Evolutionary conservation across 768 basidiomycete genomes (phyloP), one percentile per base, ranked within the genome.

Genomic region (Scleroderma citrinum): DNA sequence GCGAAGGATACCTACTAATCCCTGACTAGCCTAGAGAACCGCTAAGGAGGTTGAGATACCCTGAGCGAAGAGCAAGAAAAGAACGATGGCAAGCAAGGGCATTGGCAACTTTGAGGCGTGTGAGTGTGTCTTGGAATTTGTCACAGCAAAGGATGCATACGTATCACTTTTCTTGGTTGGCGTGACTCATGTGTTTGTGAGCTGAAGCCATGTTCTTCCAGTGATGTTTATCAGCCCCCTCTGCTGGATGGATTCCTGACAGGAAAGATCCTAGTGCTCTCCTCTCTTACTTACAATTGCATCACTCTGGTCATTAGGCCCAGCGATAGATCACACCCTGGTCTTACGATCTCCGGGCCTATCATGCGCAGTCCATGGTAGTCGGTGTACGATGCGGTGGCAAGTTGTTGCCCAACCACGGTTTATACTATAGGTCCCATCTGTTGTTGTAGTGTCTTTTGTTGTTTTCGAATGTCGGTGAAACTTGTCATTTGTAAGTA

Each of bases 271-370:
- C 79, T 95, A 23, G n/a, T n/a, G n/a, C n/a, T n/a, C 80, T 95
- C n/a, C 77, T 99, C 2, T 96, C 93, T 20, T 99, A 98, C 76
- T 71, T 96, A 92, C 71, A 95, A 98, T 73, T 88, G 96, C 32
- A 76, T 95, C 50, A 69, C 75, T 23, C 95, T 93, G 0, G 79
- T 92, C 44, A 68, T 68, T 44, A 50, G 44, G 29, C 55, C 26
- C n/a, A 53, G 37, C 24, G 35, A 17, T 13, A 68, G 62, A 20
- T 7, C 44, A 48, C 51, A 68, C 58, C 42, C 58, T 24, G 53
- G 44, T 19, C 52, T 83, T 38, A 74, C 73, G 1, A 70, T 92
- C 12, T 70, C 77, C n/a, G n/a, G n/a, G n/a, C n/a, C n/a, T n/a
- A n/a, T n/a, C n/a, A n/a, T n/a, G n/a, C n/a, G n/a, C n/a, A n/a